Base-by-base conservation (phyloP, 202 grass and related monocot genomes). In the Alloteropsis angusta region DNA sequence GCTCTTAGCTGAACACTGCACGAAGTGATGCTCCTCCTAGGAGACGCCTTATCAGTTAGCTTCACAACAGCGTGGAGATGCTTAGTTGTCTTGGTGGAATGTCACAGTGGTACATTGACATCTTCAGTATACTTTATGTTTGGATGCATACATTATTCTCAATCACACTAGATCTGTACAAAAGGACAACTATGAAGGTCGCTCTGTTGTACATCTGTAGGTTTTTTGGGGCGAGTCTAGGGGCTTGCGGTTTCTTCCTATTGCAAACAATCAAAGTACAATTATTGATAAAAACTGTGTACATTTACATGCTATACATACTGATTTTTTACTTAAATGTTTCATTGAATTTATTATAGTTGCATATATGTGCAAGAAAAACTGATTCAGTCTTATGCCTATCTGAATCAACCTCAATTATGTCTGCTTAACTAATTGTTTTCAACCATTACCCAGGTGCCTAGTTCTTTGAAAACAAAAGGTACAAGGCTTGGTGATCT, bases 381-480 rank as follows among this genome's bases (percentile, higher is more conserved):
- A 64, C 14, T 17, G 16, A 32, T 64, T 56, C 4, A 41, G 10
- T 72, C 38, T 65, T 53, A 4, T 48, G 14, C 47, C 8, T 79
- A 6, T 54, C 38, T 18, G 37, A 42, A 67, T 16, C 49, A 36
- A 73, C 48, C 47, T 79, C 28, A 30, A 69, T 36, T 23, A 44
- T 10, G n/a, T 34, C 23, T 53, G 36, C 59, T 52, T 72, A 60
- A 50, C 52, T 79, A 21, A 83, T 67, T 48, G 15, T 62, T 71
- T 83, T 28, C 53, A 74, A 66, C 54, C 44, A 54, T 85, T 79
- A 50, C 69, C 36, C 81, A 93, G 91, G 82, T 69, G 79, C 55
- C 56, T 53, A 80, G 46, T 57, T 87, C 47, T 61, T 71, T 39
- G 60, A 90, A 90, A 93, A 61, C 45, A 23, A 93, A 87, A 77